These are phyloP conservation scores for Babesia gibsoni DNA, from an alignment of 169 alveolate genomes.

Conservation along the genomic window DNA sequence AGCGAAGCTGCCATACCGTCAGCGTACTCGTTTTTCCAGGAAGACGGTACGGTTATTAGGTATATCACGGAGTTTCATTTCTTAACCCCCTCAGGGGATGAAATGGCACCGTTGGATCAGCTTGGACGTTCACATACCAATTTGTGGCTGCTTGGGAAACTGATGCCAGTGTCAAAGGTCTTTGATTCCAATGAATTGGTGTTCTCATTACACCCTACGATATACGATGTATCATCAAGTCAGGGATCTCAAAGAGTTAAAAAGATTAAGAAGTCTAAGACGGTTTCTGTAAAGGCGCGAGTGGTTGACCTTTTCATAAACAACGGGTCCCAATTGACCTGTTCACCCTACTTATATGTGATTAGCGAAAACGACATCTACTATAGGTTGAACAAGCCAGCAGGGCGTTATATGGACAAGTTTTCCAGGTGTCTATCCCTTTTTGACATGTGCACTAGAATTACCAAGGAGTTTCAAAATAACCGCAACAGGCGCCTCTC, in stretches of 20 bases:
- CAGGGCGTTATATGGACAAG: conserved; percentile 27
- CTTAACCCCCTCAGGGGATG: conserved; percentile 33
- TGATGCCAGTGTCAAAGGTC: conserved; percentile 14
- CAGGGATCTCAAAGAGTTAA: background rate
- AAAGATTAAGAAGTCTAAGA: conserved; percentile 8
- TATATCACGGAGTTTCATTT: conserved; percentile 45
- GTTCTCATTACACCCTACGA: conserved; percentile 25
- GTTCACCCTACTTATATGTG: conserved; percentile 19
- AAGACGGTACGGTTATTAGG: conserved; percentile 48
- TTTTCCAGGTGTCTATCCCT: conserved; percentile 3
- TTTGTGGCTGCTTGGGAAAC: conserved; percentile 29
- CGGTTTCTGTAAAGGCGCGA: conserved; percentile 1
- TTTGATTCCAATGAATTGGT: conserved; percentile 10
- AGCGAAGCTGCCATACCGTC: conserved; percentile 50
- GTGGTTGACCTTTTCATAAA: conserved; percentile 56
- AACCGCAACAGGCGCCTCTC: background rate
- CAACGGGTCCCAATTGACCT: conserved; percentile 10
- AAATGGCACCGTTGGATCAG: conserved; percentile 46
- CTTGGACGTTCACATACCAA: conserved; percentile 11
- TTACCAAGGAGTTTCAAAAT: conserved; percentile 37
- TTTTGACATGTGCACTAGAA: conserved; percentile 29
- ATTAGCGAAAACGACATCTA: conserved; percentile 50
- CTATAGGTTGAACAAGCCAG: conserved; percentile 51
- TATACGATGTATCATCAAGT: background rate
- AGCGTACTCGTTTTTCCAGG: conserved; percentile 41